Percentiles rank a stretch among this genome's conserved stretches.
Conservation (phyloP, 306 rosid species). For the Malus fusca region DNA sequence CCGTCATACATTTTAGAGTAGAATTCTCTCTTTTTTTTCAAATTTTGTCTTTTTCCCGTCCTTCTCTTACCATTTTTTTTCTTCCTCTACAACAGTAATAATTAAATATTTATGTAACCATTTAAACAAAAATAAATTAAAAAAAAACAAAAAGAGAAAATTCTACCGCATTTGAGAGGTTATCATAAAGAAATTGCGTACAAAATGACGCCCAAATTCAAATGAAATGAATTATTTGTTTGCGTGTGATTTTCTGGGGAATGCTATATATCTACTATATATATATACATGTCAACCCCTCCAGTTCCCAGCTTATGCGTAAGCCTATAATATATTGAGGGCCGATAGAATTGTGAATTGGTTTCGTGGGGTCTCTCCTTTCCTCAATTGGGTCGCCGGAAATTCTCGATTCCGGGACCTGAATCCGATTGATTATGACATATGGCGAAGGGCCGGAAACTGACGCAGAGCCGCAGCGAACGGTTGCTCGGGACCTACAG, state of each 20-base stretch:
- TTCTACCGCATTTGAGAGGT: no score
- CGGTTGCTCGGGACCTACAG: slow-evolving; percentile 55
- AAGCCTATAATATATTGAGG: not conserved
- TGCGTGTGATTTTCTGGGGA: not conserved
- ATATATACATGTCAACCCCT: slow-evolving; percentile 42
- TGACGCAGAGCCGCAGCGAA: slow-evolving; percentile 68
- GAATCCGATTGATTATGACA: slow-evolving; percentile 15
- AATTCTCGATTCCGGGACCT: slow-evolving; percentile 15
- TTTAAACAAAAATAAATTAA: no score
- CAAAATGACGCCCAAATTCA: slow-evolving; percentile 73
- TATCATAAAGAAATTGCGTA: slow-evolving; percentile 34
- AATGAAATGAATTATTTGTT: slow-evolving; percentile 44
- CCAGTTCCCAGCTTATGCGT: slow-evolving; percentile 16
- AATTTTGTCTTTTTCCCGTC: no score
- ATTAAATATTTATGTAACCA: no score
- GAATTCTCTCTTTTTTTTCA: no score
- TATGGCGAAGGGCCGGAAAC: slow-evolving; percentile 89
- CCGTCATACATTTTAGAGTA: no score
- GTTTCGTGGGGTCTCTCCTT: not conserved
- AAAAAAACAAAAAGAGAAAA: no score
- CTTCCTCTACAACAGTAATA: no score
- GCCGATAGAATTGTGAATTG: slow-evolving; percentile 23
- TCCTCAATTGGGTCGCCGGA: slow-evolving; percentile 11
- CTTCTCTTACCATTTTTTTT: no score
- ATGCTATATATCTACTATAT: slow-evolving; percentile 24